Base-by-base conservation (phyloP, 208 protist genomes). In the Leishmania braziliensis region DNA sequence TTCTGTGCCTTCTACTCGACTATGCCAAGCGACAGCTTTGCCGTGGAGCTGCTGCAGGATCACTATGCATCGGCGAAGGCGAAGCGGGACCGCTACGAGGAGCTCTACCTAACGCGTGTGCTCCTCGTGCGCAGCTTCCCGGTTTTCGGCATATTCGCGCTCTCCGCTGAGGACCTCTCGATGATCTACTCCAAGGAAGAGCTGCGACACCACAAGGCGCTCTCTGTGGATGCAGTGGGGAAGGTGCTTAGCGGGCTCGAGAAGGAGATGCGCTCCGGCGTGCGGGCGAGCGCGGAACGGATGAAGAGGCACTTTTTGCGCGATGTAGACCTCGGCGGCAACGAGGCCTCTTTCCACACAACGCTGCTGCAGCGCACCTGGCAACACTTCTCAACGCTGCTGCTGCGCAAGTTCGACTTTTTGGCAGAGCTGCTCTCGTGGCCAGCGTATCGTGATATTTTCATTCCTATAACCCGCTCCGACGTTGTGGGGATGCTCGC, bases 271-370 rank as follows among this genome's bases (percentile, higher is more conserved):
- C 87, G 87, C 33, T 81, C 48, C 70, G 95, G 95, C 23, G 88
- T 97, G n/a, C 69, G 79, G 54, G 80, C 87, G 23, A 93, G 88
- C 69, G 90, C 92, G 58, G 80, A 74, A 50, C 86, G 91, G 63
- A 96, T 97, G 80, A 95, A 95, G 77, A 95, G 90, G 74, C 93
- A 97, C 77, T 95, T 97, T 80, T 80, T 96, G 60, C 84, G 86
- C 29, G 93, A 96, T 81, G 91, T 96, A 5, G 86, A 83, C 80
- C 75, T 83, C 51, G 81, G 66, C 54, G 84, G 89, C 39, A 83
- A 85, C 63, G 92, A 95, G 77, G 90, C 87, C n/a, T 91, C 88
- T 8, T 96, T 97, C 77, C 92, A 96, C 69, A 87, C 86, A 62
- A 95, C 89, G 70, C 88, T 97, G 68, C 81, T 96, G 75, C 95